Base-by-base conservation (phyloP, 768 basidiomycete genomes). In the Boletus rubescentipes region DNA sequence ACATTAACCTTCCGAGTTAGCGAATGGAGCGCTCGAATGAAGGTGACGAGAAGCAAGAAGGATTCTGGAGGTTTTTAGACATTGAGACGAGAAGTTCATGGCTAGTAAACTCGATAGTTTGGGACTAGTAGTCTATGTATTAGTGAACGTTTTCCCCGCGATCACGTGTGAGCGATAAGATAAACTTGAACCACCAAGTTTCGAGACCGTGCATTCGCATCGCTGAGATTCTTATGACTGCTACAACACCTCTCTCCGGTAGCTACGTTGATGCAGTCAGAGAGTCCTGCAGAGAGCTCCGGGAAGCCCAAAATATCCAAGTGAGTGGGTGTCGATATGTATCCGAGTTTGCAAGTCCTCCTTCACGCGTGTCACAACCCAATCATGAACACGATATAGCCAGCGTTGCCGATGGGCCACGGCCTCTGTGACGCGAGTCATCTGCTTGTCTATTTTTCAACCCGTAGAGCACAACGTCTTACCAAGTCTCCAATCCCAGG, bases 241-340 rank as follows among this genome's bases (percentile, higher is more conserved):
- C 45, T 54, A 61, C 26, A 69, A 82, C 49, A 81, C 84, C 54
- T 68, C 77, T 41, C 72, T 79, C 47, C 75, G 79, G 20, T 57
- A 66, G 30, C 34, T 86, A 76, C 62, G 57, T 87, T 16, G 60
- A 75, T 35, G 75, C 80, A 14, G 78, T 90, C 35, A 78, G 80
- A 44, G 65, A 77, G 44, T 83, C 87, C 5, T 79, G 82, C 18
- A 70, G 69, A 48, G 68, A 74, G 21, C 65, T 85, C 47, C 75
- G 84, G 21, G 61, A 74, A 54, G 68, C 70, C 5, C 73, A 79
- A 53, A 69, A 77, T 34, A 79, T 91, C 31, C 69, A 67, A 57
- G 89, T 87, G 65, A 82, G 76, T 45, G 8, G 9, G 11, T 44
- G 38, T 32, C 31, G 5, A 51, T 21, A 12, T 32, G 39, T n/a